A percentile compares a stretch with the other conserved stretches of the same genome.
Evolutionary conservation across 148 eudicot species (phyloP).

Genomic region (Fagopyrum homotropicum): DNA sequence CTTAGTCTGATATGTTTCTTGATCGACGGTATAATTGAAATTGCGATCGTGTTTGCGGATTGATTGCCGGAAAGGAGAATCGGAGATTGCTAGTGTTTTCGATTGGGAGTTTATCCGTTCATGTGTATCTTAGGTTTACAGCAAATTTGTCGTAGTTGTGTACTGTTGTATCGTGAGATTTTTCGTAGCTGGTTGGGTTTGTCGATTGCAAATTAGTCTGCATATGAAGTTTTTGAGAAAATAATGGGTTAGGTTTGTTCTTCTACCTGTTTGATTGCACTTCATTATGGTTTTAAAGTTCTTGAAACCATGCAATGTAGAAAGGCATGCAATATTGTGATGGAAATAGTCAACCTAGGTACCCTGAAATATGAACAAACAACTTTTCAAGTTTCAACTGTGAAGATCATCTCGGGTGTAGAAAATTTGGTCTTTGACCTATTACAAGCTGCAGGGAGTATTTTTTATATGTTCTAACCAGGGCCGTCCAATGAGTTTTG

Average conservation of each 20-base stretch:
- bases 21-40: neutral
- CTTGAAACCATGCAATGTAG: neutral
- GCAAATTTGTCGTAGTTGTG: neutral
- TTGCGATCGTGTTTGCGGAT: neutral
- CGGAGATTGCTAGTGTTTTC: neutral
- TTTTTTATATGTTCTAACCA: neutral
- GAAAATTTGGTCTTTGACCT: neutral
- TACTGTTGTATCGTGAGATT: neutral
- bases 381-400: neutral
- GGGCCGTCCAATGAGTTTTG: too few relatives aligned
- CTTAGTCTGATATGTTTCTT: neutral
- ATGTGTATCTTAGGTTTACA: neutral
- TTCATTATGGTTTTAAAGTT: neutral
- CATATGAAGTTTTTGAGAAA: neutral
- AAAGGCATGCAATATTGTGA: constrained; percentile 6
- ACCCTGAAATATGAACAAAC: neutral
- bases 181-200: neutral
- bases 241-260: neutral
- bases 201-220: neutral
- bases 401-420: constrained; percentile 3
- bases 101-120: neutral
- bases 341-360: neutral
- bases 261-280: neutral
- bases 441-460: neutral
- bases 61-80: neutral